Evolutionary conservation across 2,329 filamentous ascomycete species (phyloP), one percentile per base, ranked within the genome.

Genomic region (Paecilomyces sp.): DNA sequence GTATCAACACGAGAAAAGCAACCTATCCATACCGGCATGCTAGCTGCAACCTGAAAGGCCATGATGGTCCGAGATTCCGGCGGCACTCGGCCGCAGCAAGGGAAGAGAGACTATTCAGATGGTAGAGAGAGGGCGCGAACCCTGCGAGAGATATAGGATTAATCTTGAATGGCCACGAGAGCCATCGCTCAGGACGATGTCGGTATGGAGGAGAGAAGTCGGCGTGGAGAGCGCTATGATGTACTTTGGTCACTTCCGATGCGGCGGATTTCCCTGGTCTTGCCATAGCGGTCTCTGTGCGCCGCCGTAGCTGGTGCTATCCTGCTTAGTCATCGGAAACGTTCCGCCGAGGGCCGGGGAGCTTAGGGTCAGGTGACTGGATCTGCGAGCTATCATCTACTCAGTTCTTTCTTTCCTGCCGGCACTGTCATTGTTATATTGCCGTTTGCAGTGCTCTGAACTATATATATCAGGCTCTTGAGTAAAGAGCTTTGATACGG

Each of bases 41-140:
- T 74, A 65, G 79, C 70, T 64, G 80, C 75, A 66, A 77, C 73
- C 70, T 80, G 79, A 67, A 82, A 80, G 69, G 80, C 80, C 81
- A 83, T 83, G 68, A 61, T 77, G 68, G 67, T 70, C 69, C 64
- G 64, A 65, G 66, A 56, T 61, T 47, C 65, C 57, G 67, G 71
- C 74, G 73, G 74, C 74, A 61, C 73, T 68, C 56, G 70, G 74
- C 74, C 74, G 74, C 71, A 62, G 56, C 51, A 58, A 53, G 36
- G 51, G 25, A n/a, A 31, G 50, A 47, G 56, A 51, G 56, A 34
- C 55, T 33, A 56, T 51, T 31, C 18, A 50, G 31, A 52, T 52
- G 59, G 36, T 33, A 51, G 52, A 33, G 51, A 55, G 12, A 55
- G 56, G 59, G 50, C 33, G n/a, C n/a, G 41, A 57, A 55, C 30